Percentiles rank a stretch among this genome's conserved stretches.
Evolutionary conservation across 2,329 filamentous ascomycete genomes (phyloP).

Genomic region (Exophiala sideris): DNA sequence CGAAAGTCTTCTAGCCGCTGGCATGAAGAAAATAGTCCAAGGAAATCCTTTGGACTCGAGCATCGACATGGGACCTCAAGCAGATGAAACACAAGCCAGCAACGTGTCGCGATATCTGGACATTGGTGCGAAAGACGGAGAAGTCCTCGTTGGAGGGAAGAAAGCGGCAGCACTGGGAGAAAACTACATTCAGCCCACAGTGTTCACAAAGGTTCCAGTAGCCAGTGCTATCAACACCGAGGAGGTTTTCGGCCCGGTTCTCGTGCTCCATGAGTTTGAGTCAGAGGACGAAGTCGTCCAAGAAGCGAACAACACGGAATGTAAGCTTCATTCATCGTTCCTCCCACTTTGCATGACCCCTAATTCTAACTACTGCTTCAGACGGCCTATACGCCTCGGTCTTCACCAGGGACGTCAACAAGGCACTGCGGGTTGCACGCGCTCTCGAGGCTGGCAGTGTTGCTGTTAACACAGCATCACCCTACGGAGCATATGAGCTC

Average conservation of each 20-base stretch:
- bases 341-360: background rate
- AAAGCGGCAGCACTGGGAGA: slow-evolving; percentile 21
- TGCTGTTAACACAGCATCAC: slow-evolving; percentile 29
- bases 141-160: slow-evolving; percentile 62
- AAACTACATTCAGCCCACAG: slow-evolving; percentile 57
- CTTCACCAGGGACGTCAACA: slow-evolving; percentile 17
- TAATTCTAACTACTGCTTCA: background rate
- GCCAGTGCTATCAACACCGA: slow-evolving; percentile 35
- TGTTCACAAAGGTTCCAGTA: slow-evolving; percentile 60
- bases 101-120: slow-evolving; percentile 68
- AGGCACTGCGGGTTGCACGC: slow-evolving; percentile 12
- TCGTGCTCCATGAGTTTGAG: slow-evolving; percentile 38
- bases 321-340: background rate
- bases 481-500: background rate
- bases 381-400: slow-evolving; percentile 18
- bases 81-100: slow-evolving; percentile 68
- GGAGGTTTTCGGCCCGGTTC: slow-evolving; percentile 45
- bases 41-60: slow-evolving; percentile 67
- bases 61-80: slow-evolving; percentile 72
- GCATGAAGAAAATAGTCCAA: slow-evolving; percentile 54
- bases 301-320: slow-evolving; percentile 26
- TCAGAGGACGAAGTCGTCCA: slow-evolving; percentile 16
- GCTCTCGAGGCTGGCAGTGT: slow-evolving; percentile 21
- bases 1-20: slow-evolving; percentile 57
- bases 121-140: slow-evolving; percentile 67